These are phyloP conservation scores for Ambrosiella cleistominuta DNA, from an alignment of 2,329 filamentous ascomycete genomes.

Conservation along the genomic window DNA sequence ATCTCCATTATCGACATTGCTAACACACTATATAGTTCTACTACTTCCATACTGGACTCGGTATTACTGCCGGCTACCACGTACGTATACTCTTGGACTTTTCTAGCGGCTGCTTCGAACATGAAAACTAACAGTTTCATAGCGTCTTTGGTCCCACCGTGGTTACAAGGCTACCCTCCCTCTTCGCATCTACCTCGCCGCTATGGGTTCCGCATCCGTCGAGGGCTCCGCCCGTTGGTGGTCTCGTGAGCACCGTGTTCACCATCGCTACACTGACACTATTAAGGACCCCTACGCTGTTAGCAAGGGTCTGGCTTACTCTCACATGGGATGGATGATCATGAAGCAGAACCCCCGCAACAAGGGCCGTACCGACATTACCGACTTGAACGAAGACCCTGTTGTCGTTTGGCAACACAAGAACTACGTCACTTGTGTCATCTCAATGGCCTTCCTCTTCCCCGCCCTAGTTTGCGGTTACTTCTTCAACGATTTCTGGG, in stretches of 20 bases:
- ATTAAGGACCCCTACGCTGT: constrained; percentile 86
- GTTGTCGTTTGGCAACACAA: constrained; percentile 79
- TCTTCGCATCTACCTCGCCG: constrained; percentile 66
- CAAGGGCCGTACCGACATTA: constrained; percentile 74
- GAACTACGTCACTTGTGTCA: constrained; percentile 65
- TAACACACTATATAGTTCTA: constrained; percentile 20
- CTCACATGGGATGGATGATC: constrained; percentile 70
- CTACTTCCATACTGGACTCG: constrained; percentile 70
- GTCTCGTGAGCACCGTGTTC: constrained; percentile 70
- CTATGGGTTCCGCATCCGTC: constrained; percentile 65
- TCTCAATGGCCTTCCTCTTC: constrained; percentile 60
- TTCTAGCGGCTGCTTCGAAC: neutral
- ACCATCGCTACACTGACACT: constrained; percentile 84
- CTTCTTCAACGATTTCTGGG: constrained; percentile 63
- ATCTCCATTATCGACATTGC: neutral
- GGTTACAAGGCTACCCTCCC: constrained; percentile 64
- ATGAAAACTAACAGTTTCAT: constrained; percentile 13
- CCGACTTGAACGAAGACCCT: constrained; percentile 70
- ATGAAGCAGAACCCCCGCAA: constrained; percentile 87
- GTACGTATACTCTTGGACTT: constrained; percentile 1
- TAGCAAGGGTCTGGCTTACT: constrained; percentile 73
- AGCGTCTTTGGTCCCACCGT: constrained; percentile 73
- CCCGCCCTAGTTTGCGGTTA: constrained; percentile 61
- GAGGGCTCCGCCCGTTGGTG: constrained; percentile 81
- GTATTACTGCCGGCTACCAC: constrained; percentile 51